These are phyloP conservation scores for Ascochyta clinopodiicola DNA, from an alignment of 2,329 filamentous ascomycete species.

Conservation along the genomic window DNA sequence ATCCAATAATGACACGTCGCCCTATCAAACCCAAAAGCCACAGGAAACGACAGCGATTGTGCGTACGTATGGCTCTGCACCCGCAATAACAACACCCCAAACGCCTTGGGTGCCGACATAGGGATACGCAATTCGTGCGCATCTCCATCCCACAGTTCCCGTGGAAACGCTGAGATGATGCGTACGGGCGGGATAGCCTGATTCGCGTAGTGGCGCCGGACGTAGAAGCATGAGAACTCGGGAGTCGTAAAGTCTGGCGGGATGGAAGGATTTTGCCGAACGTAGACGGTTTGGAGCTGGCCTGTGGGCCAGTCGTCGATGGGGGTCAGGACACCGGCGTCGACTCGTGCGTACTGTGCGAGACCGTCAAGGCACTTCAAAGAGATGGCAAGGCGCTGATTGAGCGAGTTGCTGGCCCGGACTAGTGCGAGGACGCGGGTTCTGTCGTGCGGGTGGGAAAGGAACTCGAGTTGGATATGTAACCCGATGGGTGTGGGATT, in stretches of 20 bases:
- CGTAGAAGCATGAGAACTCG: slow-evolving; percentile 29
- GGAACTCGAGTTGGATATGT: slow-evolving; percentile 32
- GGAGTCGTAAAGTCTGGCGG: slow-evolving; percentile 29
- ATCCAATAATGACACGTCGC: slow-evolving; percentile 34
- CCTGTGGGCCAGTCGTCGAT: slow-evolving; percentile 47
- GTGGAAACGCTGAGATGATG: slow-evolving; percentile 26
- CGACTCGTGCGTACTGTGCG: slow-evolving; percentile 45
- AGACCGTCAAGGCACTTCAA: slow-evolving; percentile 30
- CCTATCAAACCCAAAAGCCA: slow-evolving; percentile 31
- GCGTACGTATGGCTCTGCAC: slow-evolving; percentile 26
- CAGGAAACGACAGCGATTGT: slow-evolving; percentile 25
- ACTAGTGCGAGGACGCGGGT: slow-evolving; percentile 27
- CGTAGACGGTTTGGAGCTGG: slow-evolving; percentile 30
- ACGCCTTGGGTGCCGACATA: slow-evolving; percentile 11
- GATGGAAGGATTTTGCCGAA: slow-evolving; percentile 31
- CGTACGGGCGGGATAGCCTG: slow-evolving; percentile 25
- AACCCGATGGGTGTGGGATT: slow-evolving; percentile 31
- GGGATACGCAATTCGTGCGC: slow-evolving; percentile 28
- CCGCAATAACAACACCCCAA: slow-evolving; percentile 25
- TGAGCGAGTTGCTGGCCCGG: slow-evolving; percentile 29
- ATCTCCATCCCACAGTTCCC: slow-evolving; percentile 18
- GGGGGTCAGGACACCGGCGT: slow-evolving; percentile 61
- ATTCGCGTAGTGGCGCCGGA: slow-evolving; percentile 25
- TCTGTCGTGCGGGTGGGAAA: slow-evolving; percentile 24
- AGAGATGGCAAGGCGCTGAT: slow-evolving; percentile 32